A percentile compares a stretch with the other conserved stretches of the same genome.
phyloP scores from a whole-genome alignment of 306 rosid genomes.

The Malus domestica region DNA sequence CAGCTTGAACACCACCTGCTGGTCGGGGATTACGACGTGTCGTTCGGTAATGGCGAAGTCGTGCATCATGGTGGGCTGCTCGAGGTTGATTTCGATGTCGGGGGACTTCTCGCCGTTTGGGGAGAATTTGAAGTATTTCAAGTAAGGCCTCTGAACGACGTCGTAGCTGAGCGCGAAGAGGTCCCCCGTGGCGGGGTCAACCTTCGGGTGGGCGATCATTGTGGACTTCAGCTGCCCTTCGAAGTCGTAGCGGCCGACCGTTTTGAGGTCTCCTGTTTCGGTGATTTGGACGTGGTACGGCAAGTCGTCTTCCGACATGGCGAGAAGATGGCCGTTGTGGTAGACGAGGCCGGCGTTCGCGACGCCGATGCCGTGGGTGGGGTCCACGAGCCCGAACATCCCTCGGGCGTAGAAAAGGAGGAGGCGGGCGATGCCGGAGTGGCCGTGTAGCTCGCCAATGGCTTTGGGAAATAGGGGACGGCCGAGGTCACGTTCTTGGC shows the following conservation, averaged over 20 bases:
- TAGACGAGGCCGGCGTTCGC: slow-evolving; percentile 94
- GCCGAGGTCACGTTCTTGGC: slow-evolving; percentile 63
- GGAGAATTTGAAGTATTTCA: slow-evolving; percentile 64
- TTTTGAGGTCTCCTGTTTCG: slow-evolving; percentile 58
- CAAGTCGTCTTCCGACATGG: slow-evolving; percentile 77
- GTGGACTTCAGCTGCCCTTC: slow-evolving; percentile 47
- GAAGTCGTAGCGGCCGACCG: slow-evolving; percentile 68
- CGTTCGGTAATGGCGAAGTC: slow-evolving; percentile 81
- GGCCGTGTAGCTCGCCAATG: slow-evolving; percentile 96
- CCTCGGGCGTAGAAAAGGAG: slow-evolving; percentile 68
- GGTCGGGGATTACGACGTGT: slow-evolving; percentile 77
- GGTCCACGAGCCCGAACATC: slow-evolving; percentile 55
- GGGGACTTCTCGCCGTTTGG: slow-evolving; percentile 55
- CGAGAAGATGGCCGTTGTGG: slow-evolving; percentile 59
- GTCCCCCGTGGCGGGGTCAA: slow-evolving; percentile 64
- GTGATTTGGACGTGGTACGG: slow-evolving; percentile 69
- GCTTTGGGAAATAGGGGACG: slow-evolving; percentile 83
- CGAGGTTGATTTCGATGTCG: slow-evolving; percentile 58
- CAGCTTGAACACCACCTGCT: slow-evolving; percentile 80
- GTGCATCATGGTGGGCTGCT: slow-evolving; percentile 83
- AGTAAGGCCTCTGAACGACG: slow-evolving; percentile 70
- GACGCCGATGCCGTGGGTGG: slow-evolving; percentile 67
- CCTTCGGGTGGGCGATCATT: slow-evolving; percentile 90
- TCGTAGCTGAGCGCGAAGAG: slow-evolving; percentile 60
- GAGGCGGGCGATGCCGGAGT: slow-evolving; percentile 82